Base-by-base conservation (phyloP, 2,329 filamentous ascomycete genomes). In the Nothomitra cinnamomea region DNA sequence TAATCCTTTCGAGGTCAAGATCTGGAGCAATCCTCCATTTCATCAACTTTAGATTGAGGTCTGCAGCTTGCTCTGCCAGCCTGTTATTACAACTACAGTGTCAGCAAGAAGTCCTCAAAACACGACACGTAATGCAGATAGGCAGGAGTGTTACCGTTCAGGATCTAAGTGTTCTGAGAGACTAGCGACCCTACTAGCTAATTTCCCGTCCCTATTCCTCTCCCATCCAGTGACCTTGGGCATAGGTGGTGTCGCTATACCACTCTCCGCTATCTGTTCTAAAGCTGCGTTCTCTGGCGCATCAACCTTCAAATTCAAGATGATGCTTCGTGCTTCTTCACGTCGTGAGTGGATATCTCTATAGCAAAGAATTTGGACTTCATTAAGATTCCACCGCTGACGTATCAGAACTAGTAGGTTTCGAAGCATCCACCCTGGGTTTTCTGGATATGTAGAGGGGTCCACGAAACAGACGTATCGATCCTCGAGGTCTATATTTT, bases 191-290 rank as follows among this genome's bases (percentile, higher is more conserved):
- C 85, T 82, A 15, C 85, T 81, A 17, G 79, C 78, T 17, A 96
- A 72, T 64, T 94, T 95, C 24, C 85, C 83, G 22, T 78, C 74
- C 17, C 79, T 75, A 57, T 88, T 87, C 53, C 90, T 80, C 67
- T 96, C 92, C 92, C 92, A 98, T 21, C 92, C 92, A 1, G 89
- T 95, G 10, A 92, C 82, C 65, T 94, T 95, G 51, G 92, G 90
- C 75, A 94, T 80, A 52, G 65, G 75, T 68, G 55, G 68, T 36
- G 32, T 69, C 68, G 53, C 69, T 55, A 24, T 52, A 51, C 56
- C 35, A 55, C 50, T 36, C 55, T 54, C 62, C 32, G 54, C 56
- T 53, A 58, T 36, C 12, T 53, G 53, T 36, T 55, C 58, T 60
- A 56, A 63, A 57, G 58, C 60, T 43, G 28, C 17, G 48, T 63